phyloP scores from a whole-genome alignment of 75 land plant genomes.

The Sequoiadendron giganteum region DNA sequence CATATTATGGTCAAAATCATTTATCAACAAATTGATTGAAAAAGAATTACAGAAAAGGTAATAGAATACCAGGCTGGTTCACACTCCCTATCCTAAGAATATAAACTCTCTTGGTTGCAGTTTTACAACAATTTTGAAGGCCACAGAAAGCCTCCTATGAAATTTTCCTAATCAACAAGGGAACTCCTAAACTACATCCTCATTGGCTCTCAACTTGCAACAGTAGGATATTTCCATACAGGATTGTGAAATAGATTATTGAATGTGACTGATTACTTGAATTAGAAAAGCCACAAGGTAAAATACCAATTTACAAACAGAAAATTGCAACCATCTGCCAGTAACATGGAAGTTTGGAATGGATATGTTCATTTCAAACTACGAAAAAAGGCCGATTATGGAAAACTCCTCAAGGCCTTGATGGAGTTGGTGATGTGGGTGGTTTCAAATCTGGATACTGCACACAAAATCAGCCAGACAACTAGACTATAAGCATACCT shows the following conservation, averaged over 20 bases:
- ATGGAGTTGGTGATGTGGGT: conserved; percentile 26
- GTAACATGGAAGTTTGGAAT: neutral
- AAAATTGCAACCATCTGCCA: neutral
- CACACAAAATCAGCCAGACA: conserved; percentile 1
- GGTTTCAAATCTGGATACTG: conserved; percentile 34
- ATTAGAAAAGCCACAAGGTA: neutral
- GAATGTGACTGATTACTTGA: neutral
- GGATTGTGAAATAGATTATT: neutral
- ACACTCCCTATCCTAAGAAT: neutral
- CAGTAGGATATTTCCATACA: neutral
- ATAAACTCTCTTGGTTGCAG: neutral
- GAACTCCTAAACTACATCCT: neutral
- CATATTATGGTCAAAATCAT: neutral
- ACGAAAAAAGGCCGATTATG: neutral
- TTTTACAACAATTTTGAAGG: neutral
- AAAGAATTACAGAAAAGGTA: neutral
- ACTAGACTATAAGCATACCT: neutral
- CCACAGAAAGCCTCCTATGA: neutral
- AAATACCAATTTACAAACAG: neutral
- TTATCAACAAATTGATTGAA: neutral
- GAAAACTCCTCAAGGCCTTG: conserved; percentile 16
- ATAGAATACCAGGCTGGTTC: neutral
- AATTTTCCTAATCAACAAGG: neutral
- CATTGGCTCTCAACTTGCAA: neutral
- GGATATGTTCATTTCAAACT: neutral